Base-by-base conservation (phyloP, 495 filamentous ascomycete genomes). In the Trichoderma asperelloides region DNA sequence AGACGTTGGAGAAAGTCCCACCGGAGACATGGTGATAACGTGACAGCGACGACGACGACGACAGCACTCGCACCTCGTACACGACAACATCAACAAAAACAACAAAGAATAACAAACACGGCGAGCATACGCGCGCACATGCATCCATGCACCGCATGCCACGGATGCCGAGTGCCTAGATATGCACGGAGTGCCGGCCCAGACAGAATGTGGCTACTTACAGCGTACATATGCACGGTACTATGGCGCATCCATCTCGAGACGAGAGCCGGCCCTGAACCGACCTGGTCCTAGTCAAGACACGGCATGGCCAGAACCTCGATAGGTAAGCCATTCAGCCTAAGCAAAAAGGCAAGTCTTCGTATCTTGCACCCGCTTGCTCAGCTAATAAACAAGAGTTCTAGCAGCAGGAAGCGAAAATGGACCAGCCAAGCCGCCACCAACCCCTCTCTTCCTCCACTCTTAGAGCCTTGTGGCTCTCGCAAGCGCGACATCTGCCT, bases 371-470 rank as follows among this genome's bases (percentile, higher is more conserved):
- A 55, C 49, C 49, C 55, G 55, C 55, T 11, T 12, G 55, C 55
- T 60, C 55, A 60, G 25, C 55, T 60, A 60, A 60, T 27, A 21
- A 21, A 60, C 2, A 25, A 60, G 23, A 25, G 18, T 21, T 28
- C 3, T 12, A 12, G n/a, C 55, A 28, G 49, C n/a, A 25, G 21
- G 2, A 30, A 47, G 43, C 43, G 43, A 47, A 15, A 47, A 47
- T 47, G 25, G 25, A 28, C 25, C 16, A 60, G 23, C 55, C 55
- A 60, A 28, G 55, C 25, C 55, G 55, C 55, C 55, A 60, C 55
- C 55, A 30, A 60, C 55, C 55, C 55, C 55, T 60, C 55, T 60
- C 55, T 21, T 55, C 49, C 55, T 60, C 55, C 55, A 60, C 55
- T 60, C 55, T 51, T 60, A 25, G 55, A 60, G 55, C 23, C 55